A percentile compares a stretch with the other conserved stretches of the same genome.
These are phyloP conservation scores for Rhizopus microsporus DNA, from an alignment of 371 early-diverging fungal species.

Conservation along the genomic window DNA sequence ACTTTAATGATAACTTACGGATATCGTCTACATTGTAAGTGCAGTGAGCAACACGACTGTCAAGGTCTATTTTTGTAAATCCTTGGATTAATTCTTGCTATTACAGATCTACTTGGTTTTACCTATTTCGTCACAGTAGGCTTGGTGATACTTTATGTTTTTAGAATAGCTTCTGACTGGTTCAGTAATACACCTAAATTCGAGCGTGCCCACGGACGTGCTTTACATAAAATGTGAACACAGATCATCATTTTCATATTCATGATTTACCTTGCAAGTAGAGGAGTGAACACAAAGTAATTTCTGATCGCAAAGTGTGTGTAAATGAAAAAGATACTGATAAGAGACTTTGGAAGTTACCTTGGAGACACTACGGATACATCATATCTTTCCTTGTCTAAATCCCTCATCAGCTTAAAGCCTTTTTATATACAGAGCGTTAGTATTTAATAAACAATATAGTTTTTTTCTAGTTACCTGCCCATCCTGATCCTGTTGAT, in stretches of 20 bases:
- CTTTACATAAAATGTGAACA: constrained; percentile 22
- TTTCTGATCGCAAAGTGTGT: constrained; percentile 45
- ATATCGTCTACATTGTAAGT: constrained; percentile 40
- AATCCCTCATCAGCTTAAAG: constrained; percentile 62
- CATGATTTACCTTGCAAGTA: constrained; percentile 59
- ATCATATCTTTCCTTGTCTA: constrained; percentile 64
- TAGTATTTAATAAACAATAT: background rate
- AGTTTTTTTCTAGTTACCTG: constrained; percentile 25
- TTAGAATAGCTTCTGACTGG: constrained; percentile 66
- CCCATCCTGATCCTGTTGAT: constrained; percentile 69
- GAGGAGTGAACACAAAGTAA: constrained; percentile 83
- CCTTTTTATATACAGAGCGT: constrained; percentile 32
- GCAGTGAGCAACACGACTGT: constrained; percentile 38
- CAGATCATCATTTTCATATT: background rate
- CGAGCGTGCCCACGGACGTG: constrained; percentile 82
- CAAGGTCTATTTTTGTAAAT: constrained; percentile 14
- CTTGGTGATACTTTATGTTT: constrained; percentile 66
- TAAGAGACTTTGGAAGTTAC: constrained; percentile 9
- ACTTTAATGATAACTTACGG: constrained; percentile 7
- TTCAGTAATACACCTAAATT: constrained; percentile 78
- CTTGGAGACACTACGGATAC: constrained; percentile 73
- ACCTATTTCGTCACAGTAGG: constrained; percentile 62
- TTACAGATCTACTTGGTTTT: too few species aligned
- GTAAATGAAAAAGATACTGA: background rate
- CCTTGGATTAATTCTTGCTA: background rate